A percentile compares a stretch with the other conserved stretches of the same genome.
Conservation (phyloP, 2,329 filamentous ascomycete genomes). For the Myriosclerotinia duriaeana region DNA sequence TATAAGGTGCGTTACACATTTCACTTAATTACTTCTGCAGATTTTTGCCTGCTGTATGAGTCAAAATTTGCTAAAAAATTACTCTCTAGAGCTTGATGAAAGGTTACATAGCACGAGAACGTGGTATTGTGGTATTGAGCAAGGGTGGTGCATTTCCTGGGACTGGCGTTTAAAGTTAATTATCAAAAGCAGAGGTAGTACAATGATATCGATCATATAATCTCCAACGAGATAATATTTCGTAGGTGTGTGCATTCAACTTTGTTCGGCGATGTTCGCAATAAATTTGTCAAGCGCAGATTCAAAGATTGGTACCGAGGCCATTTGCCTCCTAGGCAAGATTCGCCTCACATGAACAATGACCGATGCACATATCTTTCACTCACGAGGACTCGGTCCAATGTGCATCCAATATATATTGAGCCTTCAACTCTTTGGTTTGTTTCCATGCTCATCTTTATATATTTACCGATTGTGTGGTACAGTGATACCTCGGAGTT, state of each 20-base stretch:
- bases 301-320: not conserved
- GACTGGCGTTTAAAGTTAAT: constrained; percentile 61
- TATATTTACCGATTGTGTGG: not conserved
- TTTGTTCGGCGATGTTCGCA: not conserved
- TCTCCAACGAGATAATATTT: not conserved
- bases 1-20: constrained; percentile 72
- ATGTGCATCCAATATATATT: not conserved
- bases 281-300: not conserved
- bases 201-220: not conserved
- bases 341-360: not conserved
- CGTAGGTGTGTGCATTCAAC: not conserved
- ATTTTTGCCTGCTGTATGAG: constrained; percentile 1
- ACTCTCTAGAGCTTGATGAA: constrained; percentile 64
- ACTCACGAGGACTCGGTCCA: not conserved
- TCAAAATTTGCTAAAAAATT: constrained; percentile 9
- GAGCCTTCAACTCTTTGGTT: not conserved
- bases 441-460: too few relatives aligned
- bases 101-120: constrained; percentile 91
- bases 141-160: constrained; percentile 93
- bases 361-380: too few relatives aligned
- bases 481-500: not conserved
- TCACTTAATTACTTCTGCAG: not conserved
- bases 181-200: not conserved
- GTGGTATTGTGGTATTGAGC: constrained; percentile 86
- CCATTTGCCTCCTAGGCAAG: not conserved